Evolutionary conservation across 148 eudicot species (phyloP).

Genomic region (Silene conica): DNA sequence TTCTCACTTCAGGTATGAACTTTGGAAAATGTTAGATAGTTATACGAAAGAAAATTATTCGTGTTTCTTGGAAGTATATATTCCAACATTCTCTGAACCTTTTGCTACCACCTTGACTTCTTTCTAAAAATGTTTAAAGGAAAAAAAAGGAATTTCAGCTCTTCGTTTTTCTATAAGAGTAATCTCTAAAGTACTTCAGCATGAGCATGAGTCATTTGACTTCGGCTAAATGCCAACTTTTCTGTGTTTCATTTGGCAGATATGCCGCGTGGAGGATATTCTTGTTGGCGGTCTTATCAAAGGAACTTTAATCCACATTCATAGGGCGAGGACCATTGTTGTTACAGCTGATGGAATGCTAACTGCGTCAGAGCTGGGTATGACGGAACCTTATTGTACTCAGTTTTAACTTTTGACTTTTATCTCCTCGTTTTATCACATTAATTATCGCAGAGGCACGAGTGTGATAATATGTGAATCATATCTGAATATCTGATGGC

Average conservation of each 20-base stretch:
- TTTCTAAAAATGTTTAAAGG: background rate
- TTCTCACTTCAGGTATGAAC: conserved; percentile 75
- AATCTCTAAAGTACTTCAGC: no score
- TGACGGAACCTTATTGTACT: conserved; percentile 5
- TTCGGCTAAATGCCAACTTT: no score
- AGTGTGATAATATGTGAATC: conserved; percentile 8
- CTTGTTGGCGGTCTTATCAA: conserved; percentile 58
- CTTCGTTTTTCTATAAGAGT: no score
- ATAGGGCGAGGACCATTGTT: conserved; percentile 70
- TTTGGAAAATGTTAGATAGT: background rate
- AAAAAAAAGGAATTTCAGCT: no score
- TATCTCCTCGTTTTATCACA: background rate
- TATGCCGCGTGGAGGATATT: conserved; percentile 88
- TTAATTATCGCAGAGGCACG: background rate
- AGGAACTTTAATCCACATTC: conserved; percentile 80
- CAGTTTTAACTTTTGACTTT: background rate
- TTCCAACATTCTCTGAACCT: background rate
- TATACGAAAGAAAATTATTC: no score
- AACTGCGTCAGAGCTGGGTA: conserved; percentile 80
- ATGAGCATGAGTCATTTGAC: no score
- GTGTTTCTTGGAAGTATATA: background rate
- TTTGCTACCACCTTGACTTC: background rate
- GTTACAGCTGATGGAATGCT: conserved; percentile 54
- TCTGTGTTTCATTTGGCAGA: conserved; percentile 33
- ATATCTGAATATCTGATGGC: background rate